Conservation (phyloP, 1,284 basidiomycete genomes). For the Heterobasidion annosum region DNA sequence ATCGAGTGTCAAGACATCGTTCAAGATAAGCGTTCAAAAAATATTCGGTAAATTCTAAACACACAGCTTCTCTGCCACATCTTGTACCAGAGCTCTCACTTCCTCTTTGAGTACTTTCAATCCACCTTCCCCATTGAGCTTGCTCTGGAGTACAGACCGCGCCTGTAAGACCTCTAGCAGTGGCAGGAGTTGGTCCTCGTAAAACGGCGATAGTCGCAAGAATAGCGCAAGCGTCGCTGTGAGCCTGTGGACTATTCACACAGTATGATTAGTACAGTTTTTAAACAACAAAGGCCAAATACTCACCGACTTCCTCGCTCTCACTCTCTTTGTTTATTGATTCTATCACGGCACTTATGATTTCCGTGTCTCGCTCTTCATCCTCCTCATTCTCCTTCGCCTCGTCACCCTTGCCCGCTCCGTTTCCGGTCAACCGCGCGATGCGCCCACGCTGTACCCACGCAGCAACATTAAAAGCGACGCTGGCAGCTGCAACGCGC, state of each 20-base stretch:
- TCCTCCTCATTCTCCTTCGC: slow-evolving; percentile 34
- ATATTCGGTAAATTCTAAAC: not conserved
- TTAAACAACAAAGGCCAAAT: slow-evolving; percentile 7
- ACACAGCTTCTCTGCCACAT: slow-evolving; percentile 49
- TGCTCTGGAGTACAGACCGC: slow-evolving; percentile 39
- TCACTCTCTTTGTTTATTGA: slow-evolving; percentile 60
- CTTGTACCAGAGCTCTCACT: slow-evolving; percentile 49
- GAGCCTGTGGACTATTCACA: slow-evolving; percentile 63
- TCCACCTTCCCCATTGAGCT: slow-evolving; percentile 30
- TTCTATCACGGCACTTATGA: slow-evolving; percentile 72
- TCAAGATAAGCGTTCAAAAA: too few species aligned
- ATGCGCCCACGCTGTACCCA: slow-evolving; percentile 53
- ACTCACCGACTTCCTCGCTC: slow-evolving; percentile 75
- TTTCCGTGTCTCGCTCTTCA: slow-evolving; percentile 79
- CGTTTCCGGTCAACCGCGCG: slow-evolving; percentile 30
- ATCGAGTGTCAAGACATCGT: too few species aligned
- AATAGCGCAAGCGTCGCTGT: slow-evolving; percentile 68
- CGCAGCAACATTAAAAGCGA: slow-evolving; percentile 70
- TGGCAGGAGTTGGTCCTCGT: slow-evolving; percentile 40
- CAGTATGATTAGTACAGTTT: not conserved
- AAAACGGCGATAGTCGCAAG: slow-evolving; percentile 59
- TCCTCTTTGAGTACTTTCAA: slow-evolving; percentile 49
- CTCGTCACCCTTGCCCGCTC: slow-evolving; percentile 10
- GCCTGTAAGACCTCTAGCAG: slow-evolving; percentile 69
- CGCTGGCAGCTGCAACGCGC: slow-evolving; percentile 71